These are phyloP conservation scores for Furcasterigmium furcatum DNA, from an alignment of 2,329 filamentous ascomycete genomes.

Conservation along the genomic window DNA sequence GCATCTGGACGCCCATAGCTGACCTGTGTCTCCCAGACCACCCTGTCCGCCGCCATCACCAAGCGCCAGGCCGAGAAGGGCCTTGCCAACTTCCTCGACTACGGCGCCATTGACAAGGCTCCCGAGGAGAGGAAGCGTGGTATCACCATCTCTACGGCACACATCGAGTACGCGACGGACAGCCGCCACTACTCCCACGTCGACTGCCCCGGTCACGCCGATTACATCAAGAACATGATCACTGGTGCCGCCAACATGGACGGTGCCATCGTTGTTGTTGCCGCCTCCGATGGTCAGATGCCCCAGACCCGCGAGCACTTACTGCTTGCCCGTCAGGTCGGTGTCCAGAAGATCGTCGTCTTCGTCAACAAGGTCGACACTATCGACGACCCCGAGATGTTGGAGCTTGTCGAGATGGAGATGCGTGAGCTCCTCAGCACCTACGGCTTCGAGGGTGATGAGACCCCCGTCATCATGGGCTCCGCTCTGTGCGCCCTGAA, in stretches of 20 bases:
- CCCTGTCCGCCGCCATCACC: slow-evolving; percentile 96
- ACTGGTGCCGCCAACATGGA: slow-evolving; percentile 99
- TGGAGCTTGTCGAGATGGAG: slow-evolving; percentile 99
- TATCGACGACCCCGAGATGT: slow-evolving; percentile 97
- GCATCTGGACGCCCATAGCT: slow-evolving; percentile 7
- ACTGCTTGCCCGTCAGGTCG: slow-evolving; percentile 95
- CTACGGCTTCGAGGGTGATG: slow-evolving; percentile 97
- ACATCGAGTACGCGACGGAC: slow-evolving; percentile 97
- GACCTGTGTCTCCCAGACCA: slow-evolving; percentile 62
- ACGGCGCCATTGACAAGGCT: slow-evolving; percentile 97
- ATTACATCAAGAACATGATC: slow-evolving; percentile 99
- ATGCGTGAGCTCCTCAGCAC: slow-evolving; percentile 93
- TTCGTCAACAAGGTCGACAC: slow-evolving; percentile 99
- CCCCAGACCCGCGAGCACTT: slow-evolving; percentile 98
- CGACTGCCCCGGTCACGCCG: slow-evolving; percentile 98
- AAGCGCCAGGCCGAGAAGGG: slow-evolving; percentile 97
- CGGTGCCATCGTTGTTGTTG: slow-evolving; percentile 97
- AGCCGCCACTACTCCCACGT: slow-evolving; percentile 97
- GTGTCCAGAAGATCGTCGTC: slow-evolving; percentile 96
- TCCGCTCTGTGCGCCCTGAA: slow-evolving; percentile 95
- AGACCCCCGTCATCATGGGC: slow-evolving; percentile 95
- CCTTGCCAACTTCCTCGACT: slow-evolving; percentile 90
- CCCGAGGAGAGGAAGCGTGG: slow-evolving; percentile 99
- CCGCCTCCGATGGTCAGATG: slow-evolving; percentile 98
- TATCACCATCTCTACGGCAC: slow-evolving; percentile 98